Evolutionary conservation across 164 flowering plant genomes (phyloP), one percentile per base, ranked within the genome.

Genomic region (Saururus chinensis): DNA sequence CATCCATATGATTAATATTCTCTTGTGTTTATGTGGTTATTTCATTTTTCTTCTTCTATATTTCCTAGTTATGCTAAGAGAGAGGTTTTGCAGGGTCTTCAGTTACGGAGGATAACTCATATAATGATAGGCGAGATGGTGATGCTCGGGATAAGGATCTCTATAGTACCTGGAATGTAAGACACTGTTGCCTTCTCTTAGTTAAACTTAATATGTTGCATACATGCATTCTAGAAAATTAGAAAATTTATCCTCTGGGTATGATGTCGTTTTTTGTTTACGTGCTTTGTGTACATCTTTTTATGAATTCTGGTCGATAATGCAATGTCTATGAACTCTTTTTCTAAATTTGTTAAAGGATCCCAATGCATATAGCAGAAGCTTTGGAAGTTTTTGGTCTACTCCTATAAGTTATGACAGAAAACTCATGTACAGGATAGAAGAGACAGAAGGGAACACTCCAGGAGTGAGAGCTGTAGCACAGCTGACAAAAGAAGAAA

Each of bases 401-500:
- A 45, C 14, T 8, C 49, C 14, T 2, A 8, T 3, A 8, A 12
- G 11, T 4, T 45, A 45, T 45, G 49, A 45, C 49, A 45, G 11
- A 45, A 13, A 45, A 12, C 7, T 54, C 68, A 40, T 58, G 26
- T 51, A 40, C 62, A 80, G 61, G 76, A 71, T 8, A 78, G 87
- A 71, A 77, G 76, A 60, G 77, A 71, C 53, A 66, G 3, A 51
- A 66, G 61, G 61, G 76, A 74, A 59, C 79, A 80, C 41, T 40
- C 54, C 57, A 66, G 77, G 69, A 67, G 65, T 65, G 79, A 78
- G 23, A 75, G 72, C 52, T 70, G 78, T 62, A 64, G 75, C 26
- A 51, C 22, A 20, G 71, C 79, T 23, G 73, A 71, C 16, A 76
- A 78, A 72, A 21, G 70, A 17, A 54, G 58, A n/a, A n/a, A n/a